Evolutionary conservation across 2,329 filamentous ascomycete species (phyloP).

Genomic region (Claviceps fusiformis): DNA sequence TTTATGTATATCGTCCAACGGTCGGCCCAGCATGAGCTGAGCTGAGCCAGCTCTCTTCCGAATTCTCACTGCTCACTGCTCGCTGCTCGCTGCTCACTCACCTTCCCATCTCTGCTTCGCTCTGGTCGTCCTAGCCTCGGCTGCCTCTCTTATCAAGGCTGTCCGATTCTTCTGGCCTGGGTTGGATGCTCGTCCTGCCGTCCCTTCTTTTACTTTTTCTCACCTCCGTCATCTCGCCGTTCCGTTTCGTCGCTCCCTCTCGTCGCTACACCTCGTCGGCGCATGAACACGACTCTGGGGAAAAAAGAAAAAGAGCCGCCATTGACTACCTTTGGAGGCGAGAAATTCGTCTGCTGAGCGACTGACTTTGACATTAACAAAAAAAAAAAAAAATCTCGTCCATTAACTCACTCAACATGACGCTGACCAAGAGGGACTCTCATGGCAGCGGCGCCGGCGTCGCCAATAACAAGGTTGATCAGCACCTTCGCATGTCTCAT

Average conservation of each 20-base stretch:
- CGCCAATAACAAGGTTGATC: slow-evolving; percentile 17
- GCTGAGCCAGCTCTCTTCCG: too few species aligned
- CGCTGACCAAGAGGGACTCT: slow-evolving; percentile 12
- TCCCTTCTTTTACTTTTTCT: background rate
- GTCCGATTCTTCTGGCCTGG: background rate
- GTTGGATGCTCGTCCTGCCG: background rate
- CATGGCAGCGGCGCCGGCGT: slow-evolving; percentile 6
- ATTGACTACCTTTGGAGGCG: background rate
- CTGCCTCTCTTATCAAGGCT: background rate
- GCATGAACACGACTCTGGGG: background rate
- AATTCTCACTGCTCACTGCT: background rate
- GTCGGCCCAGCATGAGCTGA: too few species aligned
- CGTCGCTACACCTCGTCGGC: background rate
- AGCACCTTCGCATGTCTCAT: slow-evolving; percentile 11
- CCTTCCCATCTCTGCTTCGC: background rate
- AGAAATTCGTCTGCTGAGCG: background rate
- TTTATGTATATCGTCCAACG: too few species aligned
- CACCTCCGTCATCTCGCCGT: too few species aligned
- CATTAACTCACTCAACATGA: slow-evolving; percentile 4
- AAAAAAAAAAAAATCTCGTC: too few species aligned
- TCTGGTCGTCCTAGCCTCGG: background rate
- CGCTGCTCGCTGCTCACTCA: too few species aligned
- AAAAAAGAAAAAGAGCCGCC: background rate
- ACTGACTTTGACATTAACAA: background rate
- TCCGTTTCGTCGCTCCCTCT: background rate